phyloP scores from a whole-genome alignment of 768 basidiomycete species.

The Albatrellus ellisii region DNA sequence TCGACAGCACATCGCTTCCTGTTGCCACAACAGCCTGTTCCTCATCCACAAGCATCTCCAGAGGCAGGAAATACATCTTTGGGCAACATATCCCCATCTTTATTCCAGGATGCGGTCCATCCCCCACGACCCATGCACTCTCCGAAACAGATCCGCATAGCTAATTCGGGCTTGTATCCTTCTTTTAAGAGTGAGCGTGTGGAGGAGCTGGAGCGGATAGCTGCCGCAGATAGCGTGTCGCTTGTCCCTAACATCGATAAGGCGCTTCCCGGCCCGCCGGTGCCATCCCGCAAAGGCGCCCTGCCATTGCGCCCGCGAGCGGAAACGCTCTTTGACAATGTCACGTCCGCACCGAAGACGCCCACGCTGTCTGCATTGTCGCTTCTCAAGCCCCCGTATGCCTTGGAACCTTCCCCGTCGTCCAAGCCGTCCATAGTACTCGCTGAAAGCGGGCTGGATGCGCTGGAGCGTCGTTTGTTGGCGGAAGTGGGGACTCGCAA shows the following conservation, averaged over 20 bases:
- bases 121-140: conserved; percentile 62
- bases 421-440: no score
- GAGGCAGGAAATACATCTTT: no score
- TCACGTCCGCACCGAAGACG: conserved; percentile 7
- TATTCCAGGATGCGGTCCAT: conserved; percentile 20
- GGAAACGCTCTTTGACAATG: conserved; percentile 20
- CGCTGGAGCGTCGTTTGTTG: conserved; percentile 51
- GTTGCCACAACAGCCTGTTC: no score
- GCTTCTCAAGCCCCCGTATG: conserved; percentile 19
- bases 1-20: conserved; percentile 45
- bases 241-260: conserved; percentile 27
- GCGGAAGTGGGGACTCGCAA: conserved; percentile 63
- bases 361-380: conserved; percentile 21
- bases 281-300: conserved; percentile 29
- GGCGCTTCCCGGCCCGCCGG: conserved; percentile 47
- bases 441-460: conserved; percentile 63
- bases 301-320: conserved; percentile 16
- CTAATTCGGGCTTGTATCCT: conserved; percentile 34
- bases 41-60: not conserved
- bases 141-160: conserved; percentile 27
- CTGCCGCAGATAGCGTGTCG: conserved; percentile 29
- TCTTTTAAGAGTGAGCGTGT: conserved; percentile 51
- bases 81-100: conserved; percentile 1
- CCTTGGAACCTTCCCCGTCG: no score
- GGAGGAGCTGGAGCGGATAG: conserved; percentile 60